Evolutionary conservation across 495 filamentous ascomycete species (phyloP).

Genomic region (Pseudoneurospora amorphoporcata): DNA sequence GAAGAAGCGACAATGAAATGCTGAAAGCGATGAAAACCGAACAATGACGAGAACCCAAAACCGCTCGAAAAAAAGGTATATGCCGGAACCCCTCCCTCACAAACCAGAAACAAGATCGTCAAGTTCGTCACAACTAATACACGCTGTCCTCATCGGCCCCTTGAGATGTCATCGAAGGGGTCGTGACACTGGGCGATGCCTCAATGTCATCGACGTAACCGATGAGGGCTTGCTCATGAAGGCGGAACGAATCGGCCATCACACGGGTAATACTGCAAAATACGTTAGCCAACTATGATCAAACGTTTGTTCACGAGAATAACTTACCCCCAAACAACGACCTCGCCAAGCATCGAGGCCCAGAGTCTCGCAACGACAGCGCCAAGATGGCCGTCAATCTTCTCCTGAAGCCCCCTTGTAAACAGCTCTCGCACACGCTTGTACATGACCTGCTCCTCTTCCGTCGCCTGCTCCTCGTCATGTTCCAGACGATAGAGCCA

Average conservation of each 20-base stretch:
- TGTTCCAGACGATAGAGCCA: constrained; percentile 99
- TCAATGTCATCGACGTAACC: constrained; percentile 79
- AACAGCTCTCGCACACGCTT: constrained; percentile 89
- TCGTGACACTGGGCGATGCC: constrained; percentile 46
- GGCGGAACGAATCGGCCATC: constrained; percentile 97
- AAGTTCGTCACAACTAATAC: constrained; percentile 39
- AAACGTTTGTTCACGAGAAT: constrained; percentile 2
- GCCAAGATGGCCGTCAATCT: constrained; percentile 64
- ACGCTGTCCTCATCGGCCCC: constrained; percentile 51
- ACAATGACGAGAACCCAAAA: constrained; percentile 12
- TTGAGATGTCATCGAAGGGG: constrained; percentile 52
- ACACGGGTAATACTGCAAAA: constrained; percentile 77
- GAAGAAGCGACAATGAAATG: constrained; percentile 17
- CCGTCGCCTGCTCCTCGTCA: constrained; percentile 87
- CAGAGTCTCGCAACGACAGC: constrained; percentile 88
- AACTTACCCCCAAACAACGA: constrained; percentile 90
- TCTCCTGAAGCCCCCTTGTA: constrained; percentile 74
- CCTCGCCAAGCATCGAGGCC: constrained; percentile 97
- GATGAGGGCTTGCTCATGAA: constrained; percentile 85
- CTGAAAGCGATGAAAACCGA: constrained; percentile 20
- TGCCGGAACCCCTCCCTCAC: constrained; percentile 32
- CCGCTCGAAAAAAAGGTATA: constrained; percentile 34
- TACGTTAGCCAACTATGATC: constrained; percentile 34
- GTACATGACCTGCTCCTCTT: constrained; percentile 89
- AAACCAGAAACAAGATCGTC: constrained; percentile 37